Evolutionary conservation across 1,284 basidiomycete genomes (phyloP), one percentile per base, ranked within the genome.

Genomic region (Vanrija pseudolonga): DNA sequence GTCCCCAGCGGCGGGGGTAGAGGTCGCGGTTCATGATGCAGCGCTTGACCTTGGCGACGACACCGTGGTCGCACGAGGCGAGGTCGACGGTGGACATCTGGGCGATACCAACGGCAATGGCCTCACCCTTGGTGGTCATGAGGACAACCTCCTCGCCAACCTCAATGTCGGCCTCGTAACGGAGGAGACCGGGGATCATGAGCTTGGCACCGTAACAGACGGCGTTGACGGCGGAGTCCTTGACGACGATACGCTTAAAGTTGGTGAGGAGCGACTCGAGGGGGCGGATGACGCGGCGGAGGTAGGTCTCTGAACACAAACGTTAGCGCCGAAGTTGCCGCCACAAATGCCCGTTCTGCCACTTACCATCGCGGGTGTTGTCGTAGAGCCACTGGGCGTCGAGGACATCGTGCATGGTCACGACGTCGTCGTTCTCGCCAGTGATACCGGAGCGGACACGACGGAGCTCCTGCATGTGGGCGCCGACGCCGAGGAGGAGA

Each of bases 81-180:
- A 99, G 85, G 76, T 98, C 96, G 58, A 96, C 95, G 11, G 95
- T 98, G 14, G 93, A 91, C 96, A 99, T 98, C 73, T 94, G 90
- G n/a, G 92, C 90, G 65, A 94, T 86, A 59, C 90, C 96, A 45
- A 99, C 84, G 23, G 96, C 96, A 71, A 99, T 97, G 41, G 93
- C 96, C 78, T 99, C 96, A 64, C 94, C 96, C 82, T 99, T 99
- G 45, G 96, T 99, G 52, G 96, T 99, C 94, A 99, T 99, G 62
- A 99, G 81, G 45, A 99, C 95, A 46, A 99, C 89, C 77, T 99
- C 96, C 77, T 99, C 96, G 74, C 95, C 84, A 49, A 97, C 79
- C 67, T 92, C 86, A 63, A 99, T 99, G 73, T 95, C 94, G 44
- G 87, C 85, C 78, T 98, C 94, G 76, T 98, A 99, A 64, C 96